Evolutionary conservation across 192 early-diverging fungal genomes (phyloP), one percentile per base, ranked within the genome.

Genomic region (Chytriomyces sp.): DNA sequence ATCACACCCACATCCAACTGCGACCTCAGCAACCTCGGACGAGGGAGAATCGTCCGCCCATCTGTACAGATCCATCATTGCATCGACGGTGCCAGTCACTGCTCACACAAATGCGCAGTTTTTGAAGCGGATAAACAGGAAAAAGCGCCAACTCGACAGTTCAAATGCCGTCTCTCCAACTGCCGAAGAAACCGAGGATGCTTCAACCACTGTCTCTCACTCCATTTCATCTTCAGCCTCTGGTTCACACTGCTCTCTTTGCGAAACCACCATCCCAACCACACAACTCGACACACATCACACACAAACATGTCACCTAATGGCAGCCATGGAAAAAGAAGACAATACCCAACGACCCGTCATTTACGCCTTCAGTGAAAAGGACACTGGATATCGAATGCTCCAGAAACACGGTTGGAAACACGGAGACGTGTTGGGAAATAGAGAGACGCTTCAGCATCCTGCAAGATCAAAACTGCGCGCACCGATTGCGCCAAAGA

Each of bases 331-430:
- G 43, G 50, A 70, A 53, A 53, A 16, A 18, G 69, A 70, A 13
- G 50, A 44, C 7, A 8, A 7, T 23, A 44, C 24, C 7, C 11
- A 20, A 20, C 48, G 57, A 47, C 69, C 69, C 9, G 28, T 53
- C 8, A 70, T 70, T 70, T 70, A 70, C 44, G 69, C 69, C 7
- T 70, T 70, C 50, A 70, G 69, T 26, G 69, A 70, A 47, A 50
- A 28, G 50, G 69, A 70, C 26, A 16, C 18, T 13, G 69, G 69
- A 53, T 70, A 70, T 50, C 48, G 28, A 53, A 70, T 70, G 69
- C 69, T 70, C 13, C 9, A 70, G 43, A 70, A 59, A 57, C 69
- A 70, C 26, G 69, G 69, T 3, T 70, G 69, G 69, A 28, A 9
- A 4, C 69, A 70, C 50, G 69, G 69, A 35, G 69, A 57, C n/a